These are phyloP conservation scores for Pichia sp. DNA, from an alignment of 1,139 yeast species.

Conservation along the genomic window DNA sequence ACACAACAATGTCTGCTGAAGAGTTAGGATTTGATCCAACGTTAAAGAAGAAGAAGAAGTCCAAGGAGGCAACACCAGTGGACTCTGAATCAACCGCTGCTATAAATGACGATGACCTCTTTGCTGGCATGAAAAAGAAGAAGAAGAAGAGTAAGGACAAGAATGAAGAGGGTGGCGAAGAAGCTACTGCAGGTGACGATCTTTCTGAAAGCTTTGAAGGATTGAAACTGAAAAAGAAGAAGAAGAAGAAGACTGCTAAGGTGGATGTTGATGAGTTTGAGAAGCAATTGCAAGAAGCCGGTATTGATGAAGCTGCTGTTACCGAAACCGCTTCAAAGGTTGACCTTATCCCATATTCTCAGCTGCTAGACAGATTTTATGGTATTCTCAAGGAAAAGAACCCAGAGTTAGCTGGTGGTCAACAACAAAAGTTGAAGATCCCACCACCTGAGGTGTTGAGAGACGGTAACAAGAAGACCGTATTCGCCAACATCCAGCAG, in stretches of 20 bases:
- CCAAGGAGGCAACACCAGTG: slow-evolving; percentile 34
- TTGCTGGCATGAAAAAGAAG: slow-evolving; percentile 49
- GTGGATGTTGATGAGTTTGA: slow-evolving; percentile 74
- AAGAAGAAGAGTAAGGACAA: slow-evolving; percentile 36
- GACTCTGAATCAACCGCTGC: slow-evolving; percentile 15
- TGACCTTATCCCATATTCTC: slow-evolving; percentile 69
- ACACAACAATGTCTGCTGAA: slow-evolving; percentile 28
- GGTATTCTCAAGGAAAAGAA: slow-evolving; percentile 80
- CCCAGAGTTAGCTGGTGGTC: slow-evolving; percentile 97
- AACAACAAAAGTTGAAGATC: slow-evolving; percentile 89
- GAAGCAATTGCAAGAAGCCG: slow-evolving; percentile 85
- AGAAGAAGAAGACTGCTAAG: slow-evolving; percentile 73
- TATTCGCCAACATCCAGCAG: slow-evolving; percentile 93
- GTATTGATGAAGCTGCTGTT: slow-evolving; percentile 46
- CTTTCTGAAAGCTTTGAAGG: slow-evolving; percentile 64
- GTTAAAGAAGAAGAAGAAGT: slow-evolving; percentile 84
- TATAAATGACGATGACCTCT: slow-evolving; percentile 38
- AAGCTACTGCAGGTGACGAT: slow-evolving; percentile 35
- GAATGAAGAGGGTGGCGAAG: slow-evolving; percentile 28
- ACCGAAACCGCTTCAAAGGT: slow-evolving; percentile 26
- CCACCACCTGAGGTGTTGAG: slow-evolving; percentile 97
- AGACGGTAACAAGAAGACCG: slow-evolving; percentile 95
- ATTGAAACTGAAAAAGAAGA: slow-evolving; percentile 51
- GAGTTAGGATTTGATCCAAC: slow-evolving; percentile 75
- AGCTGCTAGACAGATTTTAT: slow-evolving; percentile 78